Percentiles rank a stretch among this genome's conserved stretches.
These are phyloP conservation scores for Fusarium veterinarium DNA, from an alignment of 2,329 filamentous ascomycete genomes.

Conservation along the genomic window DNA sequence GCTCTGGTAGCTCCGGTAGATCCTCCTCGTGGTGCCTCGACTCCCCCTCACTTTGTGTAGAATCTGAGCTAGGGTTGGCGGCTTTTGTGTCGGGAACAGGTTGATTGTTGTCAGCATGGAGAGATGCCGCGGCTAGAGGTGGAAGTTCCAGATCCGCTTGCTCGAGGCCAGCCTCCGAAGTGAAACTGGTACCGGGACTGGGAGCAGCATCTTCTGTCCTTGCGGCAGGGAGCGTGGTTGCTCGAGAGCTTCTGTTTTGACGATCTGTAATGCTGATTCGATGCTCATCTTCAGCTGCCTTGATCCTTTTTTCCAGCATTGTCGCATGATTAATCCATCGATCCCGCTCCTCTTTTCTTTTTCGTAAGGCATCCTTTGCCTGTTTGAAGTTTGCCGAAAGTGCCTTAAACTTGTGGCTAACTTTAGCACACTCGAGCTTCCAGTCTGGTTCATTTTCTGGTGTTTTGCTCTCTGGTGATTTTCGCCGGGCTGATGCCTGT, in stretches of 20 bases:
- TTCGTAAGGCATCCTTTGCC: conserved; percentile 53
- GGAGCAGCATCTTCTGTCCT: conserved; percentile 18
- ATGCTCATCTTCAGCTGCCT: conserved; percentile 55
- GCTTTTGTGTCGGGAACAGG: conserved; percentile 2
- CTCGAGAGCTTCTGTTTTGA: conserved; percentile 19
- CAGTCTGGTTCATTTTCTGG: conserved; percentile 35
- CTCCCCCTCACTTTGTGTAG: conserved; percentile 47
- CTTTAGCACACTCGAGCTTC: conserved; percentile 51
- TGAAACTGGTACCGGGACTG: conserved; percentile 35
- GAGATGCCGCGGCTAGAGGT: conserved; percentile 40
- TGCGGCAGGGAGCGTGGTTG: conserved; percentile 8
- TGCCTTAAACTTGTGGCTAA: conserved; percentile 55
- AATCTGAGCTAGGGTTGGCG: conserved; percentile 40
- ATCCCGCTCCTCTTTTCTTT: conserved; percentile 56
- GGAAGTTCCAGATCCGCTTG: conserved; percentile 45
- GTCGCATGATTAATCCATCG: conserved; percentile 60
- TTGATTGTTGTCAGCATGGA: conserved; percentile 10
- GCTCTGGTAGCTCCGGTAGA: conserved; percentile 42
- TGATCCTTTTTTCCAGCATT: conserved; percentile 57
- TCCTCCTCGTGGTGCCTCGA: conserved; percentile 37
- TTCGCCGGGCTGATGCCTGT: not conserved
- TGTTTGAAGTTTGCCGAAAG: conserved; percentile 56
- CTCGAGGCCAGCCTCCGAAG: conserved; percentile 40
- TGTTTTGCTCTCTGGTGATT: not conserved
- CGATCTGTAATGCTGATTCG: conserved; percentile 47